phyloP scores from a whole-genome alignment of 2,329 filamentous ascomycete species.

The Alternaria viburni region DNA sequence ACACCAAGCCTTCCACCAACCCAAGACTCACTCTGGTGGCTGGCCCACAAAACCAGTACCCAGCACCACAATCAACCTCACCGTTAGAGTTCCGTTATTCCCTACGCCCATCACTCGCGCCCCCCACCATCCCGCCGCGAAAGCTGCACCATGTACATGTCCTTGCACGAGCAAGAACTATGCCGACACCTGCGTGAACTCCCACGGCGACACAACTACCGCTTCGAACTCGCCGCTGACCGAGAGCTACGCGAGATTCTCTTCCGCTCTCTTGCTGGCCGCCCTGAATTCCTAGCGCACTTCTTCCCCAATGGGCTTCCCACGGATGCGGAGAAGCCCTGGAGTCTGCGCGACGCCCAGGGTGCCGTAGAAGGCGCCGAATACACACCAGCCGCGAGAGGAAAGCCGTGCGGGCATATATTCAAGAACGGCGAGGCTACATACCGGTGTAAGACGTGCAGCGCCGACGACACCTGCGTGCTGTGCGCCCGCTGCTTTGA shows the following conservation, averaged over 20 bases:
- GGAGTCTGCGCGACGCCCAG: constrained; percentile 86
- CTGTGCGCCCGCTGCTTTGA: constrained; percentile 95
- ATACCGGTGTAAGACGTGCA: constrained; percentile 93
- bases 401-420: constrained; percentile 95
- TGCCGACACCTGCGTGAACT: constrained; percentile 81
- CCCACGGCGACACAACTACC: constrained; percentile 74
- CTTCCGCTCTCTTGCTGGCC: constrained; percentile 84
- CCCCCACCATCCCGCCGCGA: constrained; percentile 18
- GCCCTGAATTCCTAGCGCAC: constrained; percentile 74
- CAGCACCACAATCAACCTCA: neutral
- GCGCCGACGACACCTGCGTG: constrained; percentile 92
- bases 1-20: constrained; percentile 4
- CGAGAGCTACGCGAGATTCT: constrained; percentile 77
- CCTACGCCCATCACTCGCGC: neutral
- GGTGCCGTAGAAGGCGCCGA: constrained; percentile 93
- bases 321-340: constrained; percentile 59
- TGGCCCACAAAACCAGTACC: constrained; percentile 20
- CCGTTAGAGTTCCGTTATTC: neutral
- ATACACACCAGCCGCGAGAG: constrained; percentile 88
- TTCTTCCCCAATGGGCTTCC: constrained; percentile 82
- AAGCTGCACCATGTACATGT: constrained; percentile 52
- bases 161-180: constrained; percentile 75
- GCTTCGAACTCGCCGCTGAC: constrained; percentile 75
- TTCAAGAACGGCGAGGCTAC: constrained; percentile 94
- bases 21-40: constrained; percentile 15